Percentiles rank a stretch among this genome's conserved stretches.
Evolutionary conservation across 2,329 filamentous ascomycete species (phyloP).

Genomic region (Hymenoscyphus fraxineus): DNA sequence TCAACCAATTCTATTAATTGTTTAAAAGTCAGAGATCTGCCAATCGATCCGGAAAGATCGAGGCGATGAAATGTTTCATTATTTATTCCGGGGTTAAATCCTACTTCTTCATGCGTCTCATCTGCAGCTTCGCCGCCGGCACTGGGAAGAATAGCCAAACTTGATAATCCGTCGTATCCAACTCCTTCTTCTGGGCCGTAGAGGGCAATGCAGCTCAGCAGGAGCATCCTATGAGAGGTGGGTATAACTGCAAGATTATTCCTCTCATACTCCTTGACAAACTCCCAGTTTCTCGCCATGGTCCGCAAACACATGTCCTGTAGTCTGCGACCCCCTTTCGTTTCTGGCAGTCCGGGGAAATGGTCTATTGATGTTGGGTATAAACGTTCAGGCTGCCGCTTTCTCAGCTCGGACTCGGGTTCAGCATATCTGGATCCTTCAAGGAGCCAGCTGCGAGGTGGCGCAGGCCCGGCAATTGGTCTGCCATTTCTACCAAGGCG

Average conservation of each 20-base stretch:
- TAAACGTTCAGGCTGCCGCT: slow-evolving; percentile 22
- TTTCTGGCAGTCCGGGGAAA: slow-evolving; percentile 40
- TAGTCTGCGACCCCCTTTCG: slow-evolving; percentile 31
- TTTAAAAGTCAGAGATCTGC: slow-evolving; percentile 48
- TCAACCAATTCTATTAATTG: slow-evolving; percentile 49
- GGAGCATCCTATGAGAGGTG: slow-evolving; percentile 47
- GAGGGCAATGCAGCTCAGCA: slow-evolving; percentile 49
- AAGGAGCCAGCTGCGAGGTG: slow-evolving; percentile 55
- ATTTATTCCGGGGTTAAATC: slow-evolving; percentile 21
- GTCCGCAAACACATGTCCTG: slow-evolving; percentile 48
- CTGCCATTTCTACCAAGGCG: slow-evolving; percentile 43
- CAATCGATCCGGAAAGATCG: slow-evolving; percentile 52
- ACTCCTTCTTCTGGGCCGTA: slow-evolving; percentile 44
- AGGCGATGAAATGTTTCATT: slow-evolving; percentile 50
- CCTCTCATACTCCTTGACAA: slow-evolving; percentile 52
- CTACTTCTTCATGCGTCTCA: not conserved
- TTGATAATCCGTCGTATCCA: slow-evolving; percentile 47
- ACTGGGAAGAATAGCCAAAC: slow-evolving; percentile 41
- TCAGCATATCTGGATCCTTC: slow-evolving; percentile 34
- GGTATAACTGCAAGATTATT: slow-evolving; percentile 55
- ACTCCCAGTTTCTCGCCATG: slow-evolving; percentile 52
- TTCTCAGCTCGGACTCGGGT: slow-evolving; percentile 15
- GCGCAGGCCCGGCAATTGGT: slow-evolving; percentile 54
- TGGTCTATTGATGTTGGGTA: slow-evolving; percentile 30
- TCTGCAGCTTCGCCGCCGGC: slow-evolving; percentile 26